Base-by-base conservation (phyloP, 805 yeast genomes). In the Saccharomycopsis capsularis region DNA sequence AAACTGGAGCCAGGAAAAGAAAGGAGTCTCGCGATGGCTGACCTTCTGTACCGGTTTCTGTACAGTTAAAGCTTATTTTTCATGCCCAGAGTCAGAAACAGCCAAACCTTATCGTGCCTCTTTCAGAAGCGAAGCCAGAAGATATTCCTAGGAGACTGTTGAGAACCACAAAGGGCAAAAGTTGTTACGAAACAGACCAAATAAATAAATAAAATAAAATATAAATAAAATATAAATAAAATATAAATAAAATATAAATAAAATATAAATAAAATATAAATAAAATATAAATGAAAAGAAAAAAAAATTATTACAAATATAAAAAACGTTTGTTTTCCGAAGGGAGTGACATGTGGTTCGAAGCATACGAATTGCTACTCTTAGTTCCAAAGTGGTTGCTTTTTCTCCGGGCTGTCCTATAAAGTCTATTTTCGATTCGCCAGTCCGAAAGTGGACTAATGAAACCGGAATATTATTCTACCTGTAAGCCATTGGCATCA, bases 371-470 rank as follows among this genome's bases (percentile, higher is more conserved):
- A 15, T 40, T 32, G 15, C 44, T 45, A 24, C 24, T 35, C 4
- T 44, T 49, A 39, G 19, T n/a, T 22, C 39, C 15, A 32, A 16
- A n/a, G 2, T 11, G 45, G 15, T 24, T 34, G 18, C 30, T 37
- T 36, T 46, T 44, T 24, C 36, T 34, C 16, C 32, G 25, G 2
- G 19, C n/a, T 9, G 36, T 40, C 18, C 36, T 37, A 13, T 39
- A 27, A 5, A 42, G 15, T 21, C 29, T 42, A 22, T 16, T 29
- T 21, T 21, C 41, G 21, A 22, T 24, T 37, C 44, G 27, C 15
- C 39, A 21, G 4, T 56, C 7, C 55, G 48, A 35, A 55, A 60
- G 2, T 61, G 61, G 19, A 55, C 44, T 44, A 50, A 2, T 58
- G 55, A 29, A 51, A 34, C 44, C 53, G 53, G 29, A 16, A 25